Conservation (phyloP, 352 stramenopile species). For the Paralagenidium karlingii region DNA sequence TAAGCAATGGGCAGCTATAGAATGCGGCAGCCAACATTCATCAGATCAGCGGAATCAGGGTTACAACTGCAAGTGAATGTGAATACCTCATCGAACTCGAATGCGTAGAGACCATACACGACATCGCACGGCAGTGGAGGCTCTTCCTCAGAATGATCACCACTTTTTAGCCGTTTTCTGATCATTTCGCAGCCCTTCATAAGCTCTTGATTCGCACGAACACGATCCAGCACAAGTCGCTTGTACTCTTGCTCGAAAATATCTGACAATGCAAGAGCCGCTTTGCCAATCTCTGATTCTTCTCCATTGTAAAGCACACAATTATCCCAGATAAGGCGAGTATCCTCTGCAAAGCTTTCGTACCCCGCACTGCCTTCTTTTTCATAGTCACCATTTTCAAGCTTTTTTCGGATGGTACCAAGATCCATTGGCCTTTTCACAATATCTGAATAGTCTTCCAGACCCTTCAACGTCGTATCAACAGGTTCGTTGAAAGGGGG, state of each 20-base stretch:
- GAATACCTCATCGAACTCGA: conserved; percentile 51
- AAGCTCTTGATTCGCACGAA: conserved; percentile 38
- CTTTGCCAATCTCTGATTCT: conserved; percentile 57
- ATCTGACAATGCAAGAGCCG: conserved; percentile 55
- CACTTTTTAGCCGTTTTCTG: no score
- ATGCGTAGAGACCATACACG: conserved; percentile 52
- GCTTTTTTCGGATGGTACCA: conserved; percentile 69
- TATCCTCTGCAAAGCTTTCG: conserved; percentile 53
- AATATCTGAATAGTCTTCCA: conserved; percentile 79
- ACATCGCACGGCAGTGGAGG: no score
- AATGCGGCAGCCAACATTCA: no score
- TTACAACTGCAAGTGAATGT: no score
- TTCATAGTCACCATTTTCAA: conserved; percentile 70
- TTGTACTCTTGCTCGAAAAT: conserved; percentile 77
- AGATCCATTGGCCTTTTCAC: conserved; percentile 88
- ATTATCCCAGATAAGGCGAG: conserved; percentile 82
- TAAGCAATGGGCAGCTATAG: conserved; percentile 33
- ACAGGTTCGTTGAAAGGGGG: conserved; percentile 75
- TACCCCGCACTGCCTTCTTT: conserved; percentile 26
- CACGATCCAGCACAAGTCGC: conserved; percentile 43
- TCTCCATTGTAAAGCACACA: conserved; percentile 64
- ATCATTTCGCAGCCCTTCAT: conserved; percentile 38
- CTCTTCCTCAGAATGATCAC: no score
- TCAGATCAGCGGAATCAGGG: no score
- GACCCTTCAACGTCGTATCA: conserved; percentile 52